phyloP scores from a whole-genome alignment of 192 early-diverging fungal species.

The Linnemannia elongata region DNA sequence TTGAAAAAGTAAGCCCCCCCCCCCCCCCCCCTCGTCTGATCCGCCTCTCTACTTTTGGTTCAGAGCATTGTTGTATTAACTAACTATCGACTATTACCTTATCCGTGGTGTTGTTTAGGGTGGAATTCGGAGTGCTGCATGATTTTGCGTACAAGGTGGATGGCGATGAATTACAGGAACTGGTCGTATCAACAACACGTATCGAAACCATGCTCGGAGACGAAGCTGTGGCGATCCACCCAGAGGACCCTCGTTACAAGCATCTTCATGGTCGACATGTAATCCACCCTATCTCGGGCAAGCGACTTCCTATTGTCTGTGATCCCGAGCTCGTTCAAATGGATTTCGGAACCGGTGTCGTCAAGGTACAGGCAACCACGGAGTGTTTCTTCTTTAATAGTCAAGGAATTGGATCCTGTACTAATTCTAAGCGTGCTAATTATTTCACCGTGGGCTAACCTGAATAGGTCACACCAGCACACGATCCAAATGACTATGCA shows the following conservation, averaged over 20 bases:
- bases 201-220: slow-evolving; percentile 99
- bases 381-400: not conserved
- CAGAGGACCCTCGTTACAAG: slow-evolving; percentile 87
- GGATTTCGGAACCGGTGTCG: slow-evolving; percentile 95
- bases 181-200: slow-evolving; percentile 96
- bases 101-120: slow-evolving; percentile 65
- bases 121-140: slow-evolving; percentile 96
- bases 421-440: not conserved
- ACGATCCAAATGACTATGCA: slow-evolving; percentile 92
- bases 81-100: not conserved
- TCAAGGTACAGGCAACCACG: slow-evolving; percentile 75
- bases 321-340: slow-evolving; percentile 89
- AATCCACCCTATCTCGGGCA: slow-evolving; percentile 86
- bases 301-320: slow-evolving; percentile 85
- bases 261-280: slow-evolving; percentile 73
- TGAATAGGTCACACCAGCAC: slow-evolving; percentile 92
- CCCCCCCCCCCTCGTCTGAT: not conserved
- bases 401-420: no score
- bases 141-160: slow-evolving; percentile 90
- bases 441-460: not conserved
- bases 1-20: slow-evolving; percentile 66
- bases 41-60: not conserved
- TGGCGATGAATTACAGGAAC: slow-evolving; percentile 68
- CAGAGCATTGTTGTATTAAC: not conserved
- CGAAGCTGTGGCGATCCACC: slow-evolving; percentile 93